phyloP scores from a whole-genome alignment of 2,329 filamentous ascomycete species.

The Dryadomyces sulphureus region DNA sequence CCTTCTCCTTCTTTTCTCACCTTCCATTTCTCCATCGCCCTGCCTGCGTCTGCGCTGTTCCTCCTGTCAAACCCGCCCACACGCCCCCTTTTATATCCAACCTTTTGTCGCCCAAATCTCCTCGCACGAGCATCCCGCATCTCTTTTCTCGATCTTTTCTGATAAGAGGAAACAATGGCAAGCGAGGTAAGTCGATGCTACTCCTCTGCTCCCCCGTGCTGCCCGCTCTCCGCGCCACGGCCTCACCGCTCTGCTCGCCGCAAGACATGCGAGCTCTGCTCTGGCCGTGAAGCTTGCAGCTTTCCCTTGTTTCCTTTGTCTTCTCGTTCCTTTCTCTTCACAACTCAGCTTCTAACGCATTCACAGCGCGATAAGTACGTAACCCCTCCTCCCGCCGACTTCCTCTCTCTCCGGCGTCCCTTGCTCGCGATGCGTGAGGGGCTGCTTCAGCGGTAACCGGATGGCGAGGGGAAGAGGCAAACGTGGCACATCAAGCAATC shows the following conservation, averaged over 20 bases:
- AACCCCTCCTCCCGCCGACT: not conserved
- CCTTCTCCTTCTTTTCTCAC: not conserved
- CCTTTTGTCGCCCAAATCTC: not conserved
- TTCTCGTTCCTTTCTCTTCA: too few species aligned
- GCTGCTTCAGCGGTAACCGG: too few species aligned
- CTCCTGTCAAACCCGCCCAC: not conserved
- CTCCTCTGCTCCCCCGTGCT: not conserved
- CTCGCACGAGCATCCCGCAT: not conserved
- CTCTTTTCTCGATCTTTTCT: not conserved
- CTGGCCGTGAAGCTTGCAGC: too few species aligned
- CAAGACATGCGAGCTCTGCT: too few species aligned
- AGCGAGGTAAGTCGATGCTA: conserved; percentile 7
- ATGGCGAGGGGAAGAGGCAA: not conserved
- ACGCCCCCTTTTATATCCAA: not conserved
- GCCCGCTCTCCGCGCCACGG: not conserved
- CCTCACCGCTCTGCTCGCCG: not conserved
- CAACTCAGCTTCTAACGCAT: too few species aligned
- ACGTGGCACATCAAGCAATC: not conserved
- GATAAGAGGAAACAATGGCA: conserved; percentile 8
- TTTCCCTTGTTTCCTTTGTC: too few species aligned
- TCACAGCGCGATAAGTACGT: not conserved
- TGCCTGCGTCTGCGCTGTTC: not conserved
- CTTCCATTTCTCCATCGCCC: not conserved
- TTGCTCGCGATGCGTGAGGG: too few species aligned
- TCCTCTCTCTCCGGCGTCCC: not conserved